Evolutionary conservation across 164 flowering plant species (phyloP).

Genomic region (Saururus chinensis): DNA sequence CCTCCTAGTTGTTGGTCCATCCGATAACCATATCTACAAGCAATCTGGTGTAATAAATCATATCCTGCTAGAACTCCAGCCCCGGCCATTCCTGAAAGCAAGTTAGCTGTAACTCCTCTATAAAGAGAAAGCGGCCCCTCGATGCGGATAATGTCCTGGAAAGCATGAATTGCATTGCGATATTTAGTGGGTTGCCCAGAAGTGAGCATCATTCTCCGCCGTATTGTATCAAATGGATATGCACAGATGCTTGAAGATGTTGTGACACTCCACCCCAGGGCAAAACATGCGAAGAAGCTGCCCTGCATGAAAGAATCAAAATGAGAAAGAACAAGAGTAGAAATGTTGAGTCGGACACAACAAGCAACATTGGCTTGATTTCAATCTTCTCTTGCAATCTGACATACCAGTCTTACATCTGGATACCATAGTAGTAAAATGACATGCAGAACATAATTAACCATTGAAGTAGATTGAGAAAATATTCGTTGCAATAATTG

Average conservation of each 20-base stretch:
- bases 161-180: slow-evolving; percentile 53
- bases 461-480: too few relatives aligned
- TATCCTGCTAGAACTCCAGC: slow-evolving; percentile 96
- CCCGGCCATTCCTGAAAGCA: slow-evolving; percentile 90
- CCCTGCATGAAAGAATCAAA: slow-evolving; percentile 42
- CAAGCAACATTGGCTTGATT: not conserved
- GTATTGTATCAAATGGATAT: slow-evolving; percentile 84
- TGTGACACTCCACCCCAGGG: slow-evolving; percentile 89
- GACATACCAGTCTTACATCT: not conserved
- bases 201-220: slow-evolving; percentile 96
- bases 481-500: not conserved
- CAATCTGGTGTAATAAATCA: slow-evolving; percentile 61
- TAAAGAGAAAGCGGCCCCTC: slow-evolving; percentile 70
- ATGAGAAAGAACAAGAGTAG: not conserved
- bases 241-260: slow-evolving; percentile 86
- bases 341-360: not conserved
- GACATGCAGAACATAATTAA: too few relatives aligned
- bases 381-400: not conserved
- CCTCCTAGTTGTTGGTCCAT: slow-evolving; percentile 30
- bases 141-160: slow-evolving; percentile 53
- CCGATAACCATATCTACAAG: slow-evolving; percentile 30
- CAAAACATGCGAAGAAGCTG: slow-evolving; percentile 76
- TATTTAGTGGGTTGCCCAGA: slow-evolving; percentile 87
- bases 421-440: too few relatives aligned
- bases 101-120: slow-evolving; percentile 83